Percentiles rank a stretch among this genome's conserved stretches.
Evolutionary conservation across 805 yeast species (phyloP).

Genomic region (Candida montana): DNA sequence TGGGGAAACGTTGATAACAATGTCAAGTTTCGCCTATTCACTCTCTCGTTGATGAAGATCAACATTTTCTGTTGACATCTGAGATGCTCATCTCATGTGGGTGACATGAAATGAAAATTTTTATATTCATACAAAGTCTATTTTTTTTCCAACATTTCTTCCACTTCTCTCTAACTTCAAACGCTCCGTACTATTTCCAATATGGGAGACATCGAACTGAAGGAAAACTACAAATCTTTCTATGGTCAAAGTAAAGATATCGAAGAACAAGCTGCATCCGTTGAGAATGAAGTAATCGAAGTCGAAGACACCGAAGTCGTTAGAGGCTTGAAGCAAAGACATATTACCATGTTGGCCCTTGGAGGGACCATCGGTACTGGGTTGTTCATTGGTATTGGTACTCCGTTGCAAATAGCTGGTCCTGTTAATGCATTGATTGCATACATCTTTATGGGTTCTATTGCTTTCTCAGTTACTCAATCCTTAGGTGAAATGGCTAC

Average conservation of each 20-base stretch:
- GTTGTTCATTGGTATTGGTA: slow-evolving; percentile 58
- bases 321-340: slow-evolving; percentile 61
- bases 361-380: slow-evolving; percentile 84
- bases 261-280: slow-evolving; percentile 17
- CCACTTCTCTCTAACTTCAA: too few species aligned
- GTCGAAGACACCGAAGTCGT: slow-evolving; percentile 41
- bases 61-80: too few species aligned
- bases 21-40: neutral
- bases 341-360: slow-evolving; percentile 69
- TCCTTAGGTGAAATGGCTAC: slow-evolving; percentile 81
- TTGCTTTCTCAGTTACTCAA: slow-evolving; percentile 63
- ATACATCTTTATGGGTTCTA: slow-evolving; percentile 58
- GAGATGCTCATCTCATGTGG: neutral
- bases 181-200: too few species aligned
- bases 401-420: slow-evolving; percentile 53
- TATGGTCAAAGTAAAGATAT: slow-evolving; percentile 1
- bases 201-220: neutral
- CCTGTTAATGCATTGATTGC: slow-evolving; percentile 66
- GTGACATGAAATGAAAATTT: neutral
- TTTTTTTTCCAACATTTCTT: too few species aligned
- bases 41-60: neutral
- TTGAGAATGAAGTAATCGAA: neutral
- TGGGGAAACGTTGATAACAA: neutral
- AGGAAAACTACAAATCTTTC: neutral
- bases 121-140: too few species aligned